phyloP scores from a whole-genome alignment of 768 basidiomycete species.

The Pleurotus cornucopiae region DNA sequence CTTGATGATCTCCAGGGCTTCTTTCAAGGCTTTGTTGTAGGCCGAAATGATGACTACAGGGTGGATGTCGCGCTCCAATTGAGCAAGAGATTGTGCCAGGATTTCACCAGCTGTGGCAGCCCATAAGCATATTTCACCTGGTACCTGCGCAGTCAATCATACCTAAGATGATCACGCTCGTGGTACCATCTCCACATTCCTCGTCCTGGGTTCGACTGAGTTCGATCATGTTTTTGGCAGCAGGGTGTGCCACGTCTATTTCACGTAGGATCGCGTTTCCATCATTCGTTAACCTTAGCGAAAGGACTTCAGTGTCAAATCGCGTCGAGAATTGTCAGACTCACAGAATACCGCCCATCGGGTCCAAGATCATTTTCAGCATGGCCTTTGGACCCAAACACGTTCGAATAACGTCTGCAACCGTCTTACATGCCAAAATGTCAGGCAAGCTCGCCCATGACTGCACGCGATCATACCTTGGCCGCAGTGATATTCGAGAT shows the following conservation, averaged over 20 bases:
- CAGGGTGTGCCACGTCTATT: slow-evolving; percentile 98
- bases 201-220: slow-evolving; percentile 97
- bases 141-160: slow-evolving; percentile 16
- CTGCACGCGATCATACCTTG: slow-evolving; percentile 55
- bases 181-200: slow-evolving; percentile 98
- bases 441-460: background rate
- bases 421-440: slow-evolving; percentile 52
- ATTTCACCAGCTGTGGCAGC: slow-evolving; percentile 77
- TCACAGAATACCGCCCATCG: slow-evolving; percentile 98
- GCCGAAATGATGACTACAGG: slow-evolving; percentile 98
- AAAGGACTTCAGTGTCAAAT: slow-evolving; percentile 8
- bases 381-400: slow-evolving; percentile 97
- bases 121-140: background rate
- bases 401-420: slow-evolving; percentile 96
- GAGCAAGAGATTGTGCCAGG: slow-evolving; percentile 88
- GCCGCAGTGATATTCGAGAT: slow-evolving; percentile 96
- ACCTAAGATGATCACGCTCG: slow-evolving; percentile 97
- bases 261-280: slow-evolving; percentile 99
- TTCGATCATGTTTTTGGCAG: slow-evolving; percentile 99
- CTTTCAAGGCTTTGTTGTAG: slow-evolving; percentile 93
- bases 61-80: slow-evolving; percentile 95
- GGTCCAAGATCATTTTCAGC: slow-evolving; percentile 99
- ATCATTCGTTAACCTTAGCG: slow-evolving; percentile 84
- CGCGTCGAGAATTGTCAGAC: slow-evolving; percentile 19
- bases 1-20: slow-evolving; percentile 85